These are phyloP conservation scores for Auricularia sp. DNA, from an alignment of 768 basidiomycete genomes.

Conservation along the genomic window DNA sequence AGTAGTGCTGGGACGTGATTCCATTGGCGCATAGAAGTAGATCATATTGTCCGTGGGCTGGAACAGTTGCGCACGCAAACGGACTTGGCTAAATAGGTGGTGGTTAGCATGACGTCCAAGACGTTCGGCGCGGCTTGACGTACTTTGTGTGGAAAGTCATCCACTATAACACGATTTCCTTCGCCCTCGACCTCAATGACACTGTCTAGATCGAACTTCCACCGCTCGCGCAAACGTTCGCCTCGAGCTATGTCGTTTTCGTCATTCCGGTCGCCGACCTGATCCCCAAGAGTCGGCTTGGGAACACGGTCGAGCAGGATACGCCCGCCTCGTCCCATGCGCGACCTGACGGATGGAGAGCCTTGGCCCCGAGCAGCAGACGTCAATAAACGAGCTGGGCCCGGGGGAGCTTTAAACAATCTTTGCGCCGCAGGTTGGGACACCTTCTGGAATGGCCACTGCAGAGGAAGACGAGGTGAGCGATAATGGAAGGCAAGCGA, in stretches of 20 bases:
- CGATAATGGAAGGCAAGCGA: not conserved
- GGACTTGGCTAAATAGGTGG: not conserved
- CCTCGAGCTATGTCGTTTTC: not conserved
- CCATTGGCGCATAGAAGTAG: not conserved
- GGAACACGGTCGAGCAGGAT: not conserved
- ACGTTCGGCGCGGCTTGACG: not conserved
- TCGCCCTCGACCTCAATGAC: not conserved
- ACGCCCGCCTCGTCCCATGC: not conserved
- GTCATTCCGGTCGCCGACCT: not conserved
- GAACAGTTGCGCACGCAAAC: not conserved
- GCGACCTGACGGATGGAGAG: not conserved
- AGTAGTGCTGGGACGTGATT: not conserved
- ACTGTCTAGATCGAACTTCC: not conserved
- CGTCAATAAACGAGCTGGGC: not conserved
- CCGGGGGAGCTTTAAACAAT: not conserved
- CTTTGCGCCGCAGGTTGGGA: not conserved
- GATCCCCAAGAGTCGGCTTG: not conserved
- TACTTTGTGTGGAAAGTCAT: not conserved
- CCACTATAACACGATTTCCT: not conserved
- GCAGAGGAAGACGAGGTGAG: not conserved
- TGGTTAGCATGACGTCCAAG: not conserved
- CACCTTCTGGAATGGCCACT: not conserved
- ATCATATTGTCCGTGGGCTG: not conserved
- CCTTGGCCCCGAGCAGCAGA: not conserved
- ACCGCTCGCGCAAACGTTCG: not conserved